Evolutionary conservation across 2,329 filamentous ascomycete species (phyloP).

Genomic region (Cadophora sp.): DNA sequence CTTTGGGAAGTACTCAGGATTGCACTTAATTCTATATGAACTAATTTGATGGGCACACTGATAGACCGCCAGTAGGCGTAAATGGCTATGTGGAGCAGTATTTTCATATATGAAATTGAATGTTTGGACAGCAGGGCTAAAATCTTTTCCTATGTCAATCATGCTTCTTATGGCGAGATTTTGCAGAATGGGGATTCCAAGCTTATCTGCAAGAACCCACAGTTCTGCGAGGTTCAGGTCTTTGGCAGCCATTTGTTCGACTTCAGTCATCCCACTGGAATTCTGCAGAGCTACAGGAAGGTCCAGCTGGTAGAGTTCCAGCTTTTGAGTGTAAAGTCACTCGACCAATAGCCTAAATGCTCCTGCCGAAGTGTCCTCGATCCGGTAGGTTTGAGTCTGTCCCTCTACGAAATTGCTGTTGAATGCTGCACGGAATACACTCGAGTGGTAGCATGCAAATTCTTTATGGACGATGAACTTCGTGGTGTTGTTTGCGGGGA

Average conservation of each 20-base stretch:
- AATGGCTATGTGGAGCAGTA: no score
- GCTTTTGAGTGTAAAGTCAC: slow-evolving; percentile 3
- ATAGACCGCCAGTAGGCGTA: no score
- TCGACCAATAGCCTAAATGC: background rate
- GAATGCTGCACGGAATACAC: slow-evolving; percentile 22
- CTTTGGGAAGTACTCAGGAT: no score
- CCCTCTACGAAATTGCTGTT: slow-evolving; percentile 23
- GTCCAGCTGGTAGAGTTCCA: background rate
- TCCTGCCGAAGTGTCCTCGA: slow-evolving; percentile 7
- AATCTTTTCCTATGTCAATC: background rate
- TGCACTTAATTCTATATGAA: no score
- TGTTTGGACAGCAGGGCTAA: no score
- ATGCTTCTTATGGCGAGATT: background rate
- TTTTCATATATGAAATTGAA: background rate
- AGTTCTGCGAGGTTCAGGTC: background rate
- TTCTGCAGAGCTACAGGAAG: no score
- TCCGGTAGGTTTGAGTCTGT: slow-evolving; percentile 21
- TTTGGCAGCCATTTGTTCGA: no score
- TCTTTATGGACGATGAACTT: slow-evolving; percentile 22
- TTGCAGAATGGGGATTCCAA: background rate
- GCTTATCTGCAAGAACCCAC: background rate
- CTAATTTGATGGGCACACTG: no score
- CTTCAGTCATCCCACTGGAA: no score
- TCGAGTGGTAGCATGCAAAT: slow-evolving; percentile 23
- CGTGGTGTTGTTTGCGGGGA: background rate